Evolutionary conservation across 2,329 filamentous ascomycete genomes (phyloP).

Genomic region (Zymoseptoria passerinii): DNA sequence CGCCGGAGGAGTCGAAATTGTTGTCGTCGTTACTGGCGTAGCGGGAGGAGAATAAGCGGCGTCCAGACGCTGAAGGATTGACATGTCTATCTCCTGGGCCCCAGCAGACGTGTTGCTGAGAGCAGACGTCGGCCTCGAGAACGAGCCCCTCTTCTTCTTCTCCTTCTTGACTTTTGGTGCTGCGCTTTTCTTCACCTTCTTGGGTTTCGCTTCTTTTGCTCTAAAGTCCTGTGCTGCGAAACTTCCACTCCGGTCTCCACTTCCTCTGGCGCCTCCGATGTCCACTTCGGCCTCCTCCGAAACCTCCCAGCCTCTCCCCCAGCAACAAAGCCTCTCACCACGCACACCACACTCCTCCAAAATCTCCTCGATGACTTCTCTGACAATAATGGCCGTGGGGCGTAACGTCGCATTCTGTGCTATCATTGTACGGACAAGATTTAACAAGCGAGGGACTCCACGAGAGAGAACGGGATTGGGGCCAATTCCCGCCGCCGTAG

Average conservation of each 20-base stretch:
- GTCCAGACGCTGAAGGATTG: not conserved
- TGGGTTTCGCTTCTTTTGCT: not conserved
- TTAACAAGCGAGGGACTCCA: constrained; percentile 35
- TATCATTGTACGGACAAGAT: constrained; percentile 37
- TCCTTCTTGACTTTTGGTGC: not conserved
- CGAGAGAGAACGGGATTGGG: constrained; percentile 10
- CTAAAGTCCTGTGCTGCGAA: constrained; percentile 12
- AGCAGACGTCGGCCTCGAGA: not conserved
- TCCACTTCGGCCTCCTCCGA: constrained; percentile 1
- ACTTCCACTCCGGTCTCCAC: constrained; percentile 8
- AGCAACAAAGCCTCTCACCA: constrained; percentile 26
- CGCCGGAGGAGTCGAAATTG: not conserved
- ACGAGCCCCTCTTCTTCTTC: not conserved
- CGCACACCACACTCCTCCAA: constrained; percentile 21
- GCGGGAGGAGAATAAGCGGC: not conserved
- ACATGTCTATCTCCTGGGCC: not conserved
- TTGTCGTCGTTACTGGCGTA: not conserved
- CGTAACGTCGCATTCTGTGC: constrained; percentile 33
- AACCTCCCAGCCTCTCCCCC: constrained; percentile 20
- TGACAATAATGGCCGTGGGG: constrained; percentile 35
- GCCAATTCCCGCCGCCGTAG: not conserved
- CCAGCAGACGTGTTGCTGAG: not conserved
- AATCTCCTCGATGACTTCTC: constrained; percentile 29
- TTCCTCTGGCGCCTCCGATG: constrained; percentile 5
- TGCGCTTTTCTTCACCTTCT: not conserved